Evolutionary conservation across 1,284 basidiomycete species (phyloP), one percentile per base, ranked within the genome.

Genomic region (Cryptococcus jaspeensis): DNA sequence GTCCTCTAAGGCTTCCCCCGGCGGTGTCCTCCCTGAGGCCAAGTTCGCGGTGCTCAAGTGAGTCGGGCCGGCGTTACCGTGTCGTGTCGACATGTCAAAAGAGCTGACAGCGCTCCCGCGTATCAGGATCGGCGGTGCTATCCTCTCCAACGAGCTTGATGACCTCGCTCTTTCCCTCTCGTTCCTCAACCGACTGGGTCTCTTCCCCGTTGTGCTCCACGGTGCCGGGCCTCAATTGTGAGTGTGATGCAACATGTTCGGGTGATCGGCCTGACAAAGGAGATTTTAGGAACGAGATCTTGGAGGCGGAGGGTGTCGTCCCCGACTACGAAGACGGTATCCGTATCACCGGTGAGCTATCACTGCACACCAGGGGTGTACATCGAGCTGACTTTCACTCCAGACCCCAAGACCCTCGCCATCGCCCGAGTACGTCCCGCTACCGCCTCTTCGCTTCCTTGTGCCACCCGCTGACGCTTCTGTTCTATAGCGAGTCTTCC

Each of bases 311-410:
- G 71, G 93, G 93, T 39, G 85, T 96, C 49, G 83, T 92, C 41
- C 92, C 93, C 1, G 92, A 96, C 78, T 96, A 96, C 78, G 92
- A 91, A 65, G 92, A 95, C 70, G 93, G 93, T 45, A 96, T 96
- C 71, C 85, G 93, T 51, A 91, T 96, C 64, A 97, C 93, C 54
- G 87, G 89, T 89, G 55, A 54, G 84, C 79, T 28, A n/a, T 25
- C 9, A 38, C 13, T 18, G 9, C 9, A 32, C 9, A 32, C 28
- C 4, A 5, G 28, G 5, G 4, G 28, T 13, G 7, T 46, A 28
- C 9, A n/a, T 36, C 37, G n/a, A 11, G 51, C 53, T 39, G 20
- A 28, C 13, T 13, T 15, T 35, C 22, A 36, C 12, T 12, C 16
- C 66, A 90, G 92, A 95, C 71, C 85, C 91, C 36, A 92, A 90